Percentiles rank a stretch among this genome's conserved stretches.
phyloP scores from a whole-genome alignment of 106 monocot species.

The Dendrobium nobile region DNA sequence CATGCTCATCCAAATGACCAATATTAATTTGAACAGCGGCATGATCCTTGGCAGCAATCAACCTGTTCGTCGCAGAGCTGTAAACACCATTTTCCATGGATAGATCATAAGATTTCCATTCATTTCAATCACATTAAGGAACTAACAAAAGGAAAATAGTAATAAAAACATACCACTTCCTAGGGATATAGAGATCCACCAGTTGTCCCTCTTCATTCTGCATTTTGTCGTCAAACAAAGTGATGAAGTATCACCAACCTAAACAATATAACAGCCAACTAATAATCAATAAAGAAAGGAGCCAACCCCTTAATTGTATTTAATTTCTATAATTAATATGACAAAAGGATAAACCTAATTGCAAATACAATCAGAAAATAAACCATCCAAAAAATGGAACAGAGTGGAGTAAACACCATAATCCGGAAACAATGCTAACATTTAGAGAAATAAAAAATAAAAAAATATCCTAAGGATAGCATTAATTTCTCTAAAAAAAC shows the following conservation, averaged over 20 bases:
- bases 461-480: too few relatives aligned
- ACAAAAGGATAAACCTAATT: not conserved
- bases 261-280: not conserved
- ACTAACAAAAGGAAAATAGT: not conserved
- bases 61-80: slow-evolving; percentile 87
- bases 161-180: slow-evolving; percentile 50
- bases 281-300: not conserved
- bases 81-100: not conserved
- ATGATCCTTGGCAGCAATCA: slow-evolving; percentile 93
- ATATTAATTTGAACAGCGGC: slow-evolving; percentile 86
- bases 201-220: slow-evolving; percentile 75
- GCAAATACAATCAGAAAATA: too few relatives aligned
- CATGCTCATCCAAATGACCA: slow-evolving; percentile 78
- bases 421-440: too few relatives aligned
- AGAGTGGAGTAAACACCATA: too few relatives aligned
- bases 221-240: slow-evolving; percentile 17
- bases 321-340: not conserved
- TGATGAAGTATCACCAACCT: not conserved
- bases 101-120: not conserved
- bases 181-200: slow-evolving; percentile 81
- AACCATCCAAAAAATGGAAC: too few relatives aligned
- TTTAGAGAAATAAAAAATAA: too few relatives aligned
- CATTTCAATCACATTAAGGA: not conserved
- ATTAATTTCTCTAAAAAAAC: too few relatives aligned
- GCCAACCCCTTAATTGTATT: not conserved